Conservation (phyloP, 805 yeast genomes). For the Wilhelminamyces savonicus region DNA sequence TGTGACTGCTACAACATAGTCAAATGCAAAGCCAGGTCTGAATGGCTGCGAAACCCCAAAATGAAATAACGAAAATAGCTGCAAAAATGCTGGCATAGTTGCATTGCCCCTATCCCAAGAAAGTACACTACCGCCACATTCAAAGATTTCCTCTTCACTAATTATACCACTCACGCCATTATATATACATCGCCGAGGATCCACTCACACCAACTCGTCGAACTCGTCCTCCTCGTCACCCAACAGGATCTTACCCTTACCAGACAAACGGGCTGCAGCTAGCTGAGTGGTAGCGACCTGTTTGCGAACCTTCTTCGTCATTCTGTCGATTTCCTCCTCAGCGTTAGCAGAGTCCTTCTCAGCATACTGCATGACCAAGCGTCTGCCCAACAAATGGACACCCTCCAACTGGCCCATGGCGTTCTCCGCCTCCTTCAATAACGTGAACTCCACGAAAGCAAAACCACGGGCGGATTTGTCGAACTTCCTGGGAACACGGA, state of each 20-base stretch:
- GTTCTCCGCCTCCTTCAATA: conserved; percentile 82
- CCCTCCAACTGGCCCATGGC: conserved; percentile 94
- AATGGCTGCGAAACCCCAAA: no score
- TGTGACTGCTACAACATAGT: no score
- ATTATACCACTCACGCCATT: no score
- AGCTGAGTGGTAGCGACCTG: conserved; percentile 76
- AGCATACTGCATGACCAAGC: conserved; percentile 90
- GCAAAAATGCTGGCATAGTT: no score
- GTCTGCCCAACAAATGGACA: conserved; percentile 92
- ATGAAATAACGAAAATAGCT: no score
- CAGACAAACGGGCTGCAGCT: conserved; percentile 62
- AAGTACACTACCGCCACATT: no score
- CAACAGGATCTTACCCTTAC: conserved; percentile 67
- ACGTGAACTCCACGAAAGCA: conserved; percentile 89
- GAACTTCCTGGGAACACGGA: conserved; percentile 93
- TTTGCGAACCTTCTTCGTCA: conserved; percentile 78
- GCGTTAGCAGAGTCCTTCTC: conserved; percentile 75
- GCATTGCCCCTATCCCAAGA: no score
- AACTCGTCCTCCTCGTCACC: conserved; percentile 45
- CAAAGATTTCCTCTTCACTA: no score
- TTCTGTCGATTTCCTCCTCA: conserved; percentile 83
- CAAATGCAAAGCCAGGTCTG: no score
- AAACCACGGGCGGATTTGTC: conserved; percentile 95
- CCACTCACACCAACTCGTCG: conserved; percentile 12
- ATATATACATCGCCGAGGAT: no score